Evolutionary conservation across 2,329 filamentous ascomycete species (phyloP).

Genomic region (Paraconiothyrium brasiliense): DNA sequence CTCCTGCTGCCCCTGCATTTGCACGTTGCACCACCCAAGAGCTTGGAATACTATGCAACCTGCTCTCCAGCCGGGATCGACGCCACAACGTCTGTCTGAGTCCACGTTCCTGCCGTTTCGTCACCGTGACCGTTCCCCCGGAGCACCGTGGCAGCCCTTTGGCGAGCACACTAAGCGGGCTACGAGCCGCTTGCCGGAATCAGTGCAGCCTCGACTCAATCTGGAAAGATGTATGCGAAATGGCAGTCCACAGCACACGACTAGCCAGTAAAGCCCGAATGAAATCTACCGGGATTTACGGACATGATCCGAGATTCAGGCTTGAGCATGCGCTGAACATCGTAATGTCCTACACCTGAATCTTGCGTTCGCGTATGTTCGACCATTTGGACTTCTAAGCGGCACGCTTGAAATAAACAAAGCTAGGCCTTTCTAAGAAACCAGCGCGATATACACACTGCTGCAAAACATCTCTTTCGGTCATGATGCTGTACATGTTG

Average conservation of each 20-base stretch:
- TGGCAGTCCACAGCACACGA: background rate
- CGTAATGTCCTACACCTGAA: background rate
- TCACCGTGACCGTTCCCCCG: slow-evolving; percentile 13
- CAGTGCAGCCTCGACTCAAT: background rate
- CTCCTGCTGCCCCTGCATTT: slow-evolving; percentile 9
- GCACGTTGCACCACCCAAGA: slow-evolving; percentile 7
- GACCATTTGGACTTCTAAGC: background rate
- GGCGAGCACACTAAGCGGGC: background rate
- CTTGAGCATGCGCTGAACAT: background rate
- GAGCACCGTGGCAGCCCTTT: background rate
- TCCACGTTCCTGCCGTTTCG: slow-evolving; percentile 10
- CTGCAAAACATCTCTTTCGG: background rate
- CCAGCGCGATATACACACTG: background rate
- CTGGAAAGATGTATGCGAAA: background rate
- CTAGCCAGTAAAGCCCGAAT: background rate
- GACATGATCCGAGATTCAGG: background rate
- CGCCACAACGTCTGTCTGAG: slow-evolving; percentile 9
- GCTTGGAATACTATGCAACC: slow-evolving; percentile 4
- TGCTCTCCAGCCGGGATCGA: slow-evolving; percentile 3
- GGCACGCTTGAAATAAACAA: background rate
- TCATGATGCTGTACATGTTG: background rate
- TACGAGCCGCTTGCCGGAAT: slow-evolving; percentile 8
- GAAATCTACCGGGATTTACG: background rate
- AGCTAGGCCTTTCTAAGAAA: background rate
- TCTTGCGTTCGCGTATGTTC: background rate